Percentiles rank a stretch among this genome's conserved stretches.
Evolutionary conservation across 1,284 basidiomycete genomes (phyloP).

Genomic region (Termitomyces sp.): DNA sequence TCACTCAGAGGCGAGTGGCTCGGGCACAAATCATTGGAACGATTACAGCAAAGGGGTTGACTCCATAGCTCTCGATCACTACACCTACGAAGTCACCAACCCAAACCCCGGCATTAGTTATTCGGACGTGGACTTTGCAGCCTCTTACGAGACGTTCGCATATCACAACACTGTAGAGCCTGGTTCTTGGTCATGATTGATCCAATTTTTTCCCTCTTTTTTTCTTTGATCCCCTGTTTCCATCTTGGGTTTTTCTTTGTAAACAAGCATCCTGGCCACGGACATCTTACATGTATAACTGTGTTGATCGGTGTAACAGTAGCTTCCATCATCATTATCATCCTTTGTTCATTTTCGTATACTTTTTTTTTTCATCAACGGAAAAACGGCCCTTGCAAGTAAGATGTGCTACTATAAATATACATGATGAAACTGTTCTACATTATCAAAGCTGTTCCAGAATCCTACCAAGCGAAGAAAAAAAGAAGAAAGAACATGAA

Average conservation of each 20-base stretch:
- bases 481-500: not conserved
- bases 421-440: constrained; percentile 8
- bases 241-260: constrained; percentile 7
- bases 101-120: constrained; percentile 19
- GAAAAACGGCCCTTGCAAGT: not conserved
- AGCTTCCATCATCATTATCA: constrained; percentile 4
- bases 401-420: constrained; percentile 3
- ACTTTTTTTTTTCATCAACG: constrained; percentile 1
- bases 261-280: constrained; percentile 6
- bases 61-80: constrained; percentile 21
- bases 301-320: constrained; percentile 9
- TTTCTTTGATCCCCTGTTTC: not conserved
- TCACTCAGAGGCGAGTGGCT: constrained; percentile 10
- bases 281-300: constrained; percentile 13
- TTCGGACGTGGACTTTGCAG: constrained; percentile 23
- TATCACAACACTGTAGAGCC: constrained; percentile 21
- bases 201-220: not conserved
- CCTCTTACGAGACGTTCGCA: constrained; percentile 27
- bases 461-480: constrained; percentile 1
- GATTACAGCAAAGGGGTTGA: constrained; percentile 25
- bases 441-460: not conserved
- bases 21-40: constrained; percentile 16
- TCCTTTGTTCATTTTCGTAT: not conserved
- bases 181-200: constrained; percentile 13
- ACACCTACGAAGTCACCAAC: constrained; percentile 23